Evolutionary conservation across 768 basidiomycete genomes (phyloP).

Genomic region (Pulveroboletus frians): DNA sequence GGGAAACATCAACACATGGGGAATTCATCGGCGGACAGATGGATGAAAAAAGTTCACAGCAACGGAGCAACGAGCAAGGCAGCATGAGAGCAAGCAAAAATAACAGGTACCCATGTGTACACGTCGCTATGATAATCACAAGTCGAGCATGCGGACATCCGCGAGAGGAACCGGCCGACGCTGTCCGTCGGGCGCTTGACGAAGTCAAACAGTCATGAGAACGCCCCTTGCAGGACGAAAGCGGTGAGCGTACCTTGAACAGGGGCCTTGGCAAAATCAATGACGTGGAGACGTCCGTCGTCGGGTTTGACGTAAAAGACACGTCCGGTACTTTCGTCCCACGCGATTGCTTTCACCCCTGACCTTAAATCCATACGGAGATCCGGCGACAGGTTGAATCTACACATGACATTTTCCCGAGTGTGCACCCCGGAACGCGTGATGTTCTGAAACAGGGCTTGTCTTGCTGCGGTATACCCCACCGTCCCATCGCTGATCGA

Average conservation of each 20-base stretch:
- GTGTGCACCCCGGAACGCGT: constrained; percentile 13
- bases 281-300: constrained; percentile 38
- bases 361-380: constrained; percentile 15
- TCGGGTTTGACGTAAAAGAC: constrained; percentile 46
- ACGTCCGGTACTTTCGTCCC: constrained; percentile 63
- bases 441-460: constrained; percentile 19
- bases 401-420: constrained; percentile 24
- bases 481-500: constrained; percentile 33
- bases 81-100: constrained; percentile 3
- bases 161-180: constrained; percentile 28
- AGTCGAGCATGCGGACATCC: constrained; percentile 30
- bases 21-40: background rate
- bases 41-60: background rate
- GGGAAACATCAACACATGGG: background rate
- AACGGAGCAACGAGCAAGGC: background rate
- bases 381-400: constrained; percentile 17
- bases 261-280: constrained; percentile 44
- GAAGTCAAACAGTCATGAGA: constrained; percentile 18
- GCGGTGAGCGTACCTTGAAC: constrained; percentile 24
- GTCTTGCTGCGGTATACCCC: constrained; percentile 18
- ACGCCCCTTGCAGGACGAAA: constrained; percentile 5
- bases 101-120: background rate
- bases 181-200: constrained; percentile 32
- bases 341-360: constrained; percentile 49
- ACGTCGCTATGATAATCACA: constrained; percentile 9